Conservation (phyloP, 2,329 filamentous ascomycete genomes). For the Celoporthe dispersa region DNA sequence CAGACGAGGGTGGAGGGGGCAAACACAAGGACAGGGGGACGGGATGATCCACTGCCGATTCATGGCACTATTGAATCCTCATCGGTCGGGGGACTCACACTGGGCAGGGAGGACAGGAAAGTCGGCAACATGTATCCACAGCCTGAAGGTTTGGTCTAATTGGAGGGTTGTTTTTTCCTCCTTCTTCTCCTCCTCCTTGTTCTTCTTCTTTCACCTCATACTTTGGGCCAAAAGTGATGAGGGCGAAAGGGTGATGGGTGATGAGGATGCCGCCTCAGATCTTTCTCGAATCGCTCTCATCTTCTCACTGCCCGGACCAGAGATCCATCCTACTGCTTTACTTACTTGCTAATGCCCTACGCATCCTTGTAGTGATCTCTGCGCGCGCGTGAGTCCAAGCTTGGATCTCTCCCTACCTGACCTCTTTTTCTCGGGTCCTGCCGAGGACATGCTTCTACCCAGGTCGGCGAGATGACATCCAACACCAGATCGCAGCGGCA, state of each 20-base stretch:
- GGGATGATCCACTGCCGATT: slow-evolving; percentile 2
- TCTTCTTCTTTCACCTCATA: not conserved
- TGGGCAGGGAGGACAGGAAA: slow-evolving; percentile 1
- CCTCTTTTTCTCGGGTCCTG: not conserved
- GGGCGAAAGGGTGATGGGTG: no score
- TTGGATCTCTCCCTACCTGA: not conserved
- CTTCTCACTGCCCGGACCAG: not conserved
- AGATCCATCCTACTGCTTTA: no score
- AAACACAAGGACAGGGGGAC: not conserved
- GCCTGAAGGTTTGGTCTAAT: not conserved
- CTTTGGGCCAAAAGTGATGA: not conserved
- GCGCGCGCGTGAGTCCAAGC: no score
- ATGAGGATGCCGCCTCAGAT: not conserved
- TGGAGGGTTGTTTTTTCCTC: not conserved
- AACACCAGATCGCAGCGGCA: not conserved
- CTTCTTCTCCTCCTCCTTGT: no score
- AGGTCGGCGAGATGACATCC: no score
- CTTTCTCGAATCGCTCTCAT: not conserved
- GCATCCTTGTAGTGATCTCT: no score
- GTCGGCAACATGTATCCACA: not conserved
- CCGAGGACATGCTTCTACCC: not conserved
- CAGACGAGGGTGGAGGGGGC: not conserved
- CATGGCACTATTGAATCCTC: slow-evolving; percentile 10
- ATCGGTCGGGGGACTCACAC: slow-evolving; percentile 1
- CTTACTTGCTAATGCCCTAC: no score